Base-by-base conservation (phyloP, 148 eudicot species). In the Nyssa sinensis region DNA sequence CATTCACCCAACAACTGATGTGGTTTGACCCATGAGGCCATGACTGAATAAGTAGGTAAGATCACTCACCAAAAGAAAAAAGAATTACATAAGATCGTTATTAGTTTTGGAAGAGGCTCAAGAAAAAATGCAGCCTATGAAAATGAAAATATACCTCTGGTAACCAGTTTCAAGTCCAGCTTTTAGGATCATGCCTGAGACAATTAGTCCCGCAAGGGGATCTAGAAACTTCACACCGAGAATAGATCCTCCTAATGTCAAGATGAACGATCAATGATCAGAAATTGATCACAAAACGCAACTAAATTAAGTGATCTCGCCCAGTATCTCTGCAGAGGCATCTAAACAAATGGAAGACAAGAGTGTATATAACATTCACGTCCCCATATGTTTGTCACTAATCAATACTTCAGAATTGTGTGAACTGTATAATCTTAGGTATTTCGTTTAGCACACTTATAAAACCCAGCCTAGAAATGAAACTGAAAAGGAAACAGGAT, bases 91-190 rank as follows among this genome's bases (percentile, higher is more conserved):
- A 44, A 44, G 59, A 6, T 55, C 25, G 6, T 19, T 4, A 55
- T 5, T 14, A 44, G 24, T 17, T 55, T 55, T 4, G 19, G 25
- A 21, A 55, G 59, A 55, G 59, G 59, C 25, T 17, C 25, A 51
- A 51, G 58, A 19, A 19, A 51, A 0, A 51, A 51, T 51, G 58
- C 21, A 19, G 21, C 23, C 3, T 1, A 51, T 13, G 14, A 16
- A 14, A 51, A 51, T 51, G 4, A 8, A 14, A 2, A 19, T 37
- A n/a, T 82, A 91, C 99, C 99, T 96, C 74, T 87, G 93, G 78
- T 93, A 91, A 67, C 99, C 99, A 70, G 94, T 82, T 84, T 91
- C 90, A 60, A 96, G 85, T 79, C 99, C 99, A 73, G 92, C 99
- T 83, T 88, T 96, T 1, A 93, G 75, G 76, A 93, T 96, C 98